Evolutionary conservation across 805 yeast genomes (phyloP).

Genomic region (Gaillardinia entomophila): DNA sequence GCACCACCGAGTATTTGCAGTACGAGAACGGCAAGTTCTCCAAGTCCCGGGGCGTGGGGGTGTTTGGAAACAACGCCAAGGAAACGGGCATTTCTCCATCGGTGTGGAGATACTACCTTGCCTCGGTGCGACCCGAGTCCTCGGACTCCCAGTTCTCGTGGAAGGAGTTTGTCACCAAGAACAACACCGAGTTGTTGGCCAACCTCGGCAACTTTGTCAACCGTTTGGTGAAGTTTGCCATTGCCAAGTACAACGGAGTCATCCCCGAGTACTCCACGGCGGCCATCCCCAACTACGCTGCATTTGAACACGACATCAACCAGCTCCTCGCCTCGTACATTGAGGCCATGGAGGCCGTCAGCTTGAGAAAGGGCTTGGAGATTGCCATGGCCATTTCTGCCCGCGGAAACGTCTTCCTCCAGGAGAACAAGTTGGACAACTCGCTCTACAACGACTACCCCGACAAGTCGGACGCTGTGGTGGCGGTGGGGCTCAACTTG

Average conservation of each 20-base stretch:
- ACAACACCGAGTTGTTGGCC: constrained; percentile 89
- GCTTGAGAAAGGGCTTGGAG: constrained; percentile 85
- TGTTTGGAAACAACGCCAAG: constrained; percentile 95
- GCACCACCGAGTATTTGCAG: constrained; percentile 94
- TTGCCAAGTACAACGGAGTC: constrained; percentile 88
- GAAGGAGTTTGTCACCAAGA: constrained; percentile 91
- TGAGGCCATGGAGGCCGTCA: constrained; percentile 69
- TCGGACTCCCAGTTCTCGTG: constrained; percentile 97
- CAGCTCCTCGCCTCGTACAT: constrained; percentile 55
- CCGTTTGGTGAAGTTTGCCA: constrained; percentile 84
- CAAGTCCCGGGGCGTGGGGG: constrained; percentile 96
- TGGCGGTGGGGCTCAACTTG: constrained; percentile 85
- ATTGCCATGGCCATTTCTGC: constrained; percentile 86
- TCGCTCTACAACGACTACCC: constrained; percentile 70
- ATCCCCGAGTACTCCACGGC: constrained; percentile 60
- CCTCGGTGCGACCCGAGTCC: constrained; percentile 89
- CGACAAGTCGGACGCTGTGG: constrained; percentile 82
- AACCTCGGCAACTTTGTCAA: constrained; percentile 96
- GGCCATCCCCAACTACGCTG: constrained; percentile 41
- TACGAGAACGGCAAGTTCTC: constrained; percentile 98
- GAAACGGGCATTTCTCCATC: constrained; percentile 88
- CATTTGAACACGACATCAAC: constrained; percentile 54
- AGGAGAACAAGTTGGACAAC: constrained; percentile 93
- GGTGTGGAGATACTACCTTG: constrained; percentile 96
- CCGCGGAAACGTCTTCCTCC: constrained; percentile 92